Percentiles rank a stretch among this genome's conserved stretches.
phyloP scores from a whole-genome alignment of 768 basidiomycete genomes.

The Omphalotus guepiniiformis region DNA sequence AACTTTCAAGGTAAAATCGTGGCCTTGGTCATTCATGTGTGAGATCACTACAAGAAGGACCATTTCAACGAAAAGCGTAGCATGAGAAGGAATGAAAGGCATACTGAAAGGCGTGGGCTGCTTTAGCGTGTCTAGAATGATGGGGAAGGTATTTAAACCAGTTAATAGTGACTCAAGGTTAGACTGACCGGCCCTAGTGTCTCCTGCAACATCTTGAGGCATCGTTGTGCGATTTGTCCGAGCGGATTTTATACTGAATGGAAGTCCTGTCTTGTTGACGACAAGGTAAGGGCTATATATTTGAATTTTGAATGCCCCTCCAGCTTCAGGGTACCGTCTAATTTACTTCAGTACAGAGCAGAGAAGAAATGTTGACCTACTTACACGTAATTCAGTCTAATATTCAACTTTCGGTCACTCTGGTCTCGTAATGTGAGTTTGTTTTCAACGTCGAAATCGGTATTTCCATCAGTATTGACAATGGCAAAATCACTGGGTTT shows the following conservation, averaged over 20 bases:
- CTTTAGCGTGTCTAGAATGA: slow-evolving; percentile 38
- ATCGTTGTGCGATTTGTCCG: slow-evolving; percentile 58
- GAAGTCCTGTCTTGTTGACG: slow-evolving; percentile 88
- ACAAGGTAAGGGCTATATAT: slow-evolving; percentile 88
- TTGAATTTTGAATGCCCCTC: slow-evolving; percentile 95
- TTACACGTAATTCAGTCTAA: slow-evolving; percentile 88
- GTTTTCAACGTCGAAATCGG: slow-evolving; percentile 82
- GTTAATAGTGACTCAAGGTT: neutral
- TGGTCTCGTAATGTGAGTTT: slow-evolving; percentile 69
- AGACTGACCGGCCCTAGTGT: slow-evolving; percentile 53
- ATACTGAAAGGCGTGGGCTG: slow-evolving; percentile 76
- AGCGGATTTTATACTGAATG: slow-evolving; percentile 68
- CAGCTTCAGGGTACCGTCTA: slow-evolving; percentile 81
- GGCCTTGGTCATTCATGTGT: slow-evolving; percentile 72
- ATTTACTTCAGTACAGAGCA: neutral
- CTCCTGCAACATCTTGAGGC: slow-evolving; percentile 82
- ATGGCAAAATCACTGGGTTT: slow-evolving; percentile 96
- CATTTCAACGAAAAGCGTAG: slow-evolving; percentile 2
- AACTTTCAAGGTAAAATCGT: slow-evolving; percentile 79
- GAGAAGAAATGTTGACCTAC: slow-evolving; percentile 22
- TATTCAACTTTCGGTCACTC: slow-evolving; percentile 68
- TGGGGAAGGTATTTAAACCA: neutral
- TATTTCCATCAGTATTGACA: slow-evolving; percentile 89
- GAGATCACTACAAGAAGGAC: slow-evolving; percentile 64
- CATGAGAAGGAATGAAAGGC: slow-evolving; percentile 24